A percentile compares a stretch with the other conserved stretches of the same genome.
Conservation (phyloP, 768 basidiomycete species). For the Suillus bovinus region DNA sequence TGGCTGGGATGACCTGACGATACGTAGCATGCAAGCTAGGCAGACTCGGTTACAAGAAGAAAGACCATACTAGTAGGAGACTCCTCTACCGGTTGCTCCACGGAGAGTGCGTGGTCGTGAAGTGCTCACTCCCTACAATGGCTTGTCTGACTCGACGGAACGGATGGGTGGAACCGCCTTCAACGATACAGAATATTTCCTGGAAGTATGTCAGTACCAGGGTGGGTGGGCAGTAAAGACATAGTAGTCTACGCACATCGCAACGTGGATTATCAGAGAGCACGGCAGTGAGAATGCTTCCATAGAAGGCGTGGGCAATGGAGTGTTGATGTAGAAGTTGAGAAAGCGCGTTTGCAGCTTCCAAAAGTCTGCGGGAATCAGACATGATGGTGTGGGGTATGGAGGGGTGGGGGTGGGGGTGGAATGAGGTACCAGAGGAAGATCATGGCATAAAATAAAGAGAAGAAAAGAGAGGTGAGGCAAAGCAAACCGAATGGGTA, state of each 20-base stretch:
- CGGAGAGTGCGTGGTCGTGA: constrained; percentile 71
- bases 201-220: constrained; percentile 31
- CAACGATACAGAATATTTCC: constrained; percentile 87
- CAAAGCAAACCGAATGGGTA: constrained; percentile 42
- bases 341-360: constrained; percentile 78
- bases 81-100: constrained; percentile 77
- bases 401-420: constrained; percentile 21
- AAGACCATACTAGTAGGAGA: constrained; percentile 3
- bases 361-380: constrained; percentile 71
- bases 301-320: constrained; percentile 83
- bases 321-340: constrained; percentile 51
- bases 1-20: constrained; percentile 70
- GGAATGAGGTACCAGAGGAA: constrained; percentile 38
- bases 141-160: constrained; percentile 84
- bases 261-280: constrained; percentile 64
- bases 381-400: constrained; percentile 45
- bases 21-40: constrained; percentile 74
- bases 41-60: constrained; percentile 16
- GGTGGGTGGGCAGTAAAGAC: background rate
- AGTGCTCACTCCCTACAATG: constrained; percentile 59
- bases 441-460: constrained; percentile 47
- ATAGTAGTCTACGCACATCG: constrained; percentile 50
- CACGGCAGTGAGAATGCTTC: constrained; percentile 68
- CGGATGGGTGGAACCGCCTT: constrained; percentile 69
- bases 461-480: constrained; percentile 41